These are phyloP conservation scores for Catharanthus roseus DNA, from an alignment of 257 asterid genomes.

Conservation along the genomic window DNA sequence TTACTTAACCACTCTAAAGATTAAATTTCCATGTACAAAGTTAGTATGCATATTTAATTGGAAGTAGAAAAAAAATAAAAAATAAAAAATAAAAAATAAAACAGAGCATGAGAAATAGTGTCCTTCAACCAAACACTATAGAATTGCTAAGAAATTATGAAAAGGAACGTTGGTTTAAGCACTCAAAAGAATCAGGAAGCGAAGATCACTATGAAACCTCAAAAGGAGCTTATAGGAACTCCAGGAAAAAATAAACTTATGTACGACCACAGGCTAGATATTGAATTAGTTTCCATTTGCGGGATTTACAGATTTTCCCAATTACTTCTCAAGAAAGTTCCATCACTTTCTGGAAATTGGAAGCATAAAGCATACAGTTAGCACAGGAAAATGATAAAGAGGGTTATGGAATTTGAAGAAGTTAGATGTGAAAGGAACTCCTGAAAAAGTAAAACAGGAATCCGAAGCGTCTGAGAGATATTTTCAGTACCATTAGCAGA, in stretches of 20 bases:
- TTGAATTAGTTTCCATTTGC: background rate
- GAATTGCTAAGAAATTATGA: background rate
- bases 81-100: background rate
- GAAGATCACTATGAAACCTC: background rate
- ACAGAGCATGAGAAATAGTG: background rate
- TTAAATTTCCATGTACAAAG: background rate
- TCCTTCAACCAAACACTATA: background rate
- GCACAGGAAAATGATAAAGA: background rate
- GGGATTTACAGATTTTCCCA: background rate
- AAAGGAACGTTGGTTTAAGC: background rate
- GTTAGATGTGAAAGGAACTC: background rate
- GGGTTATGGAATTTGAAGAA: background rate
- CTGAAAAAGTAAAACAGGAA: background rate
- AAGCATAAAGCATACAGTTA: background rate
- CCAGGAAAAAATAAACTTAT: background rate
- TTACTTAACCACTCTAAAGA: background rate
- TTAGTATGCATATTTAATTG: background rate
- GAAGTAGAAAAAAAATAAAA: background rate
- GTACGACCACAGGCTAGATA: background rate
- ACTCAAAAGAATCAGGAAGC: background rate
- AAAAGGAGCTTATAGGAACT: background rate
- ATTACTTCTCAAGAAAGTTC: background rate
- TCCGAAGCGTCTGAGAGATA: background rate
- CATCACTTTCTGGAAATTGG: background rate
- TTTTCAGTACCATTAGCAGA: background rate